Percentiles rank a stretch among this genome's conserved stretches.
Conservation (phyloP, 148 eudicot genomes). For the Cornus controversa region DNA sequence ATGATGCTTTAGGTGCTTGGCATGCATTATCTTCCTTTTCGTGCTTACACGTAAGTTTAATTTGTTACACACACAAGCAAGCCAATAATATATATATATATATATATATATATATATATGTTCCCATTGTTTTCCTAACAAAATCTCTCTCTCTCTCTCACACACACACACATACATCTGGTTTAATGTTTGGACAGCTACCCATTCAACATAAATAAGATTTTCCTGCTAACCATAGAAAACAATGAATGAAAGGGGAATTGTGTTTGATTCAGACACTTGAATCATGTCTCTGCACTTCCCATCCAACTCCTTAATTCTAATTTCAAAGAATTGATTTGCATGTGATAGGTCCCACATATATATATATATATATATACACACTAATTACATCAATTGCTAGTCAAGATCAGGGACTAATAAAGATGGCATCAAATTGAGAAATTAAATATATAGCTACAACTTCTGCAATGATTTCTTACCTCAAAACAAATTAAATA, state of each 20-base stretch:
- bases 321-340: background rate
- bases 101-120: background rate
- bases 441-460: too few relatives aligned
- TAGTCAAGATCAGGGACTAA: background rate
- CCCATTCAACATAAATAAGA: background rate
- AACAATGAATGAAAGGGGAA: too few relatives aligned
- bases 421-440: too few relatives aligned
- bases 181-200: background rate
- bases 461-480: background rate
- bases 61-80: slow-evolving; percentile 15
- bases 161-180: background rate
- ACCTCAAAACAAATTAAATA: background rate
- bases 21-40: slow-evolving; percentile 19
- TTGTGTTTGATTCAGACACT: slow-evolving; percentile 1
- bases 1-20: slow-evolving; percentile 13
- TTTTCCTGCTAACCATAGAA: background rate
- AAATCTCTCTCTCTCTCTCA: slow-evolving; percentile 12
- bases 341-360: slow-evolving; percentile 7
- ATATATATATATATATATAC: too few relatives aligned
- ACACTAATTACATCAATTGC: background rate
- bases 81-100: background rate
- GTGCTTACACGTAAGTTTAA: slow-evolving; percentile 36
- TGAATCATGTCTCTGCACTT: background rate
- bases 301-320: background rate
- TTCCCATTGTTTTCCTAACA: slow-evolving; percentile 1